Base-by-base conservation (phyloP, 106 monocot genomes). In the Dendrobium huoshanense region DNA sequence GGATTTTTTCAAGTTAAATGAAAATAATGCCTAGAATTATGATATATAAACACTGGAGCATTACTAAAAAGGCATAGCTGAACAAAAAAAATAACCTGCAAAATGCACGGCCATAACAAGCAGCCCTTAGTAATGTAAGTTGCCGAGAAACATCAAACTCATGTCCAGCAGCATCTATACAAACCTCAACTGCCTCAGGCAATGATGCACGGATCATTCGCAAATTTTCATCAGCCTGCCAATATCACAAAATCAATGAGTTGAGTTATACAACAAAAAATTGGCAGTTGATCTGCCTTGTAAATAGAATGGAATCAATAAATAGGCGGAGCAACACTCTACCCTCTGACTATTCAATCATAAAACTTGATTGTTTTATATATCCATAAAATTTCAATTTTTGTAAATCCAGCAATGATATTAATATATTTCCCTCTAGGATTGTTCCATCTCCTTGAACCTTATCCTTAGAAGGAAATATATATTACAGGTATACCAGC, bases 141-240 rank as follows among this genome's bases (percentile, higher is more conserved):
- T 99, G 99, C 42, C 95, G 91, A 82, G 88, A 91, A 85, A 87
- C 31, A 90, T 95, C 91, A 91, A 93, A 99, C 58, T 99, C 99
- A 90, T 95, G 91, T 41, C 99, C 95, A 77, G 99, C 93, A 84
- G 99, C 95, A 90, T 99, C 99, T 49, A 95, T 95, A 79, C 99
- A 99, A 77, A 85, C 86, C 77, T 99, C 87, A 80, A 99, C 90
- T 55, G 99, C 99, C 81, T 95, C 88, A 78, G 92, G 87, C 51
- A 99, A 81, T 10, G 88, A 88, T 54, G 93, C 83, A 0, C 82
- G 91, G 77, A 99, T 93, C 42, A 91, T 82, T 77, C 95, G 75
- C 54, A 95, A 81, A 82, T 99, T 99, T 76, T 99, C 99, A 86
- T 99, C 95, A 79, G 99, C 99, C 99, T 99, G 88, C 37, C 43